Percentiles rank a stretch among this genome's conserved stretches.
Evolutionary conservation across 805 yeast species (phyloP).

Genomic region (Ogataea nakhonphanomensis): DNA sequence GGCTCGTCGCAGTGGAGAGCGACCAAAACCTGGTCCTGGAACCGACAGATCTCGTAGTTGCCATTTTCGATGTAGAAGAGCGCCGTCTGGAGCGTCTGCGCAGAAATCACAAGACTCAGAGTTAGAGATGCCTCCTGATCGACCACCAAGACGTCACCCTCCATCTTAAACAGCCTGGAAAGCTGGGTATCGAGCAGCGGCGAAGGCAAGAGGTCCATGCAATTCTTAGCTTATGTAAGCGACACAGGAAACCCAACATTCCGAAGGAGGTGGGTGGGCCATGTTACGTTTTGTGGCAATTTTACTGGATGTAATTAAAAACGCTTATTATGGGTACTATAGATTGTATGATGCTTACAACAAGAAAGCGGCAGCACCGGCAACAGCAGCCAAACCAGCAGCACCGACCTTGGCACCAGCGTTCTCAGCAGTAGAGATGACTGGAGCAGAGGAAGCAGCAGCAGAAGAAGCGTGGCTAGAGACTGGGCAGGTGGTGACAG

Average conservation of each 20-base stretch:
- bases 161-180: slow-evolving; percentile 5
- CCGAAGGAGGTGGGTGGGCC: not conserved
- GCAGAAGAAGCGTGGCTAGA: slow-evolving; percentile 16
- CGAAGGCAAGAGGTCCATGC: slow-evolving; percentile 1
- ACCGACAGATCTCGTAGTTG: slow-evolving; percentile 7
- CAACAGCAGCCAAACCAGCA: slow-evolving; percentile 38
- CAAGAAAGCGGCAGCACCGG: slow-evolving; percentile 39
- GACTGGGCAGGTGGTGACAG: slow-evolving; percentile 19
- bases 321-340: slow-evolving; percentile 6
- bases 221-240: slow-evolving; percentile 1
- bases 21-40: slow-evolving; percentile 1
- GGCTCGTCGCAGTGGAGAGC: not conserved
- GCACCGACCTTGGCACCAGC: slow-evolving; percentile 38
- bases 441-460: slow-evolving; percentile 17
- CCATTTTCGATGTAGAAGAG: slow-evolving; percentile 12
- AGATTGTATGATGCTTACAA: slow-evolving; percentile 24
- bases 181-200: slow-evolving; percentile 11
- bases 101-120: slow-evolving; percentile 11
- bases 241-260: no score
- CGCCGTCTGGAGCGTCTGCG: slow-evolving; percentile 7
- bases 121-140: slow-evolving; percentile 17
- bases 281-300: not conserved
- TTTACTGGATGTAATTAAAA: not conserved
- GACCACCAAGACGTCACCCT: slow-evolving; percentile 7
- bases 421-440: slow-evolving; percentile 26